A percentile compares a stretch with the other conserved stretches of the same genome.
These are phyloP conservation scores for Solanum aculeatissimum DNA, from an alignment of 305 asterid genomes.

Conservation along the genomic window DNA sequence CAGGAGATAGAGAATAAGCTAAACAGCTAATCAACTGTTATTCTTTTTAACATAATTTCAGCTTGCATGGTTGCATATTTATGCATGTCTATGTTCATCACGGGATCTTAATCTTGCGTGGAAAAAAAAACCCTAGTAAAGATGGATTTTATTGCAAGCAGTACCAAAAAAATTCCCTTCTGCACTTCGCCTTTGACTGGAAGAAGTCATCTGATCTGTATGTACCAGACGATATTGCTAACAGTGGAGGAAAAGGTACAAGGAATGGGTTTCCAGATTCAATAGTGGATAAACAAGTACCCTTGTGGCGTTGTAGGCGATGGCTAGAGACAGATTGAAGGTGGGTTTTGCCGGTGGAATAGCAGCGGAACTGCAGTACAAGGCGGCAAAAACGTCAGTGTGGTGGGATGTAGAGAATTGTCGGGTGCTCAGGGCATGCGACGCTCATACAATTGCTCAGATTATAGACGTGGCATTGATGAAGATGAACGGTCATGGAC, in stretches of 20 bases:
- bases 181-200: slow-evolving; percentile 10
- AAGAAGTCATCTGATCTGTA: slow-evolving; percentile 39
- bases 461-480: slow-evolving; percentile 60
- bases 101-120: neutral
- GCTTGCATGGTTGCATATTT: neutral
- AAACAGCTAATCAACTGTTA: neutral
- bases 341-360: slow-evolving; percentile 19
- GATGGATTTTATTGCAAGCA: neutral
- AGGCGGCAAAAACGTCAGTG: slow-evolving; percentile 58
- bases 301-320: neutral
- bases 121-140: neutral
- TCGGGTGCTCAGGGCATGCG: slow-evolving; percentile 49
- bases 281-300: slow-evolving; percentile 1
- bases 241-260: neutral
- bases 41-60: neutral
- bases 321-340: neutral
- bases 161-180: neutral
- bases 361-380: slow-evolving; percentile 43
- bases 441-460: slow-evolving; percentile 63
- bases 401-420: slow-evolving; percentile 97
- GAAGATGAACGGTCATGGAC: slow-evolving; percentile 56
- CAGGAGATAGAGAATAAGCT: neutral
- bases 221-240: slow-evolving; percentile 14
- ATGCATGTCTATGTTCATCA: neutral
- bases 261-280: slow-evolving; percentile 4